Percentiles rank a stretch among this genome's conserved stretches.
These are phyloP conservation scores for Psilocybe tampanensis DNA, from an alignment of 768 basidiomycete genomes.

Conservation along the genomic window DNA sequence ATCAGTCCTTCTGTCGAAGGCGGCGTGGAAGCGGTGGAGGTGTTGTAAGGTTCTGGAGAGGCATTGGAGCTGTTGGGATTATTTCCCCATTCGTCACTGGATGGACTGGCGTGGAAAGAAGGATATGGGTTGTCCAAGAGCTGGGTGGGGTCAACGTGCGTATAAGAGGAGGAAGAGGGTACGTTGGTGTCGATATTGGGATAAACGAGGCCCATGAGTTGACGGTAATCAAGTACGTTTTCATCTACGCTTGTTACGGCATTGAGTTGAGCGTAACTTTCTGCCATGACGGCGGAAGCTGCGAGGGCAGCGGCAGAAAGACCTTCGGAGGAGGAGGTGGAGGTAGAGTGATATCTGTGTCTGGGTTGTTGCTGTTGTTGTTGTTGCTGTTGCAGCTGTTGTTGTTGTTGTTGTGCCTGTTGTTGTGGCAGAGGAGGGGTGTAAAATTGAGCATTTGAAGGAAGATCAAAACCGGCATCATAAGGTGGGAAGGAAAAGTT, in stretches of 20 bases:
- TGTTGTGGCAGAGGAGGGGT: no score
- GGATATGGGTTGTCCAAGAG: conserved; percentile 56
- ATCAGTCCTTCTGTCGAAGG: conserved; percentile 59
- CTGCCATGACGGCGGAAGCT: conserved; percentile 70
- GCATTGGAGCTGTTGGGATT: conserved; percentile 66
- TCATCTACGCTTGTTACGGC: conserved; percentile 61
- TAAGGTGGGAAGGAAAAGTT: conserved; percentile 73
- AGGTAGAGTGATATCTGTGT: conserved; percentile 26
- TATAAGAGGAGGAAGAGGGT: conserved; percentile 40
- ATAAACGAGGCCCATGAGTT: conserved; percentile 69
- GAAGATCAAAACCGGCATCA: conserved; percentile 63
- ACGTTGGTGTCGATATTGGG: conserved; percentile 46
- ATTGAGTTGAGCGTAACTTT: conserved; percentile 70
- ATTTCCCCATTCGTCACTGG: conserved; percentile 82
- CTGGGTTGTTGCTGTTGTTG: conserved; percentile 15
- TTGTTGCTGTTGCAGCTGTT: not conserved
- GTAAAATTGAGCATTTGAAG: conserved; percentile 22
- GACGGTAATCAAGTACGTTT: conserved; percentile 58
- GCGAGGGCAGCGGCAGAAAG: conserved; percentile 67
- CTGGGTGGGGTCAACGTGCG: conserved; percentile 93
- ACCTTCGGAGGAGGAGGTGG: conserved; percentile 43
- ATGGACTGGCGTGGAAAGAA: conserved; percentile 73
- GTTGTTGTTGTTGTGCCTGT: not conserved
- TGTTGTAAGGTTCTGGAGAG: conserved; percentile 74
- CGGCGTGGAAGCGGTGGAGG: conserved; percentile 73